Base-by-base conservation (phyloP, 2,329 filamentous ascomycete species). In the Aureobasidium lini region DNA sequence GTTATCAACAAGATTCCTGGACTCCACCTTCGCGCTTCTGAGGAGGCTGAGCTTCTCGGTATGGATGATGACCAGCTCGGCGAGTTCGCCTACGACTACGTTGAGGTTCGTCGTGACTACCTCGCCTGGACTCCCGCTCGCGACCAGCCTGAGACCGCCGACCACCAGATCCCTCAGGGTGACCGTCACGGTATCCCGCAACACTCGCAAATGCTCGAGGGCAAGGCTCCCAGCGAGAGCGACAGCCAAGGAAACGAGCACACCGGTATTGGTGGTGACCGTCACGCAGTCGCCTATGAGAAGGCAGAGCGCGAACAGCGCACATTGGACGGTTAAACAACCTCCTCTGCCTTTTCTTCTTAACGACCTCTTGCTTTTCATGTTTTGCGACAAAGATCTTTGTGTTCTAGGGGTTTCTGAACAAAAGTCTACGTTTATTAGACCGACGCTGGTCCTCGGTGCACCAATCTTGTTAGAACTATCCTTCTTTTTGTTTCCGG, bases 1-100 rank as follows among this genome's bases (percentile, higher is more conserved):
- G 70, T 76, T 68, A 88, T 94, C 75, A 86, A 94, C 76, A 71
- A 85, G 64, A 79, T 91, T 23, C 89, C 89, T 29, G 89, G 89
- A 48, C 82, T 94, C 18, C 83, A 90, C 71, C 86, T 94, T 47
- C 88, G 89, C 60, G 88, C 89, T 8, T 87, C 83, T 29, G 88
- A 91, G 69, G 87, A 92, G 74, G 89, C 89, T 28, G 89, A 94
- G 74, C 83, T 93, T 11, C 83, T 93, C 60, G 89, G 89, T 66
- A 92, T 93, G 88, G 89, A 94, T 69, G 89, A 93, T 70, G 89
- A 93, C 75, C 89, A 94, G 76, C 88, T 93, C 66, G 89, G 89
- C 74, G 89, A 94, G 75, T 94, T 93, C 71, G 89, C 89, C 11
- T 93, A 93, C 78, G 89, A 94, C 73, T 94, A 93, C 72, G 89